Conservation (phyloP, 805 yeast genomes). For the Maudiozyma saulgeensis region DNA sequence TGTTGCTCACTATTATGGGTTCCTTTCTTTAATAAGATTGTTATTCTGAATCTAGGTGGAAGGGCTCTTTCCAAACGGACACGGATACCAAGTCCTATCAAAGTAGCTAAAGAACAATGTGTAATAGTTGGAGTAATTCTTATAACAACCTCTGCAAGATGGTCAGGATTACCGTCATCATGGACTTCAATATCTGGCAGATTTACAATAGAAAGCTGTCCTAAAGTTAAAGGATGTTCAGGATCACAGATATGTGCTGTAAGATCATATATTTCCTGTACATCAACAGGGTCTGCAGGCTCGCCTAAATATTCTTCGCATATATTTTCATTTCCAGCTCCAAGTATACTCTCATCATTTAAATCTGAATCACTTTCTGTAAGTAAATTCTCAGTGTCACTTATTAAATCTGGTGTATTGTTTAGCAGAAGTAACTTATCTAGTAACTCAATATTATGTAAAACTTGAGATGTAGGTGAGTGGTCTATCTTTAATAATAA, state of each 20-base stretch:
- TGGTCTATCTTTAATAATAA: conserved; percentile 21
- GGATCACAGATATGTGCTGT: conserved; percentile 89
- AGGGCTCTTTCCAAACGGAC: conserved; percentile 84
- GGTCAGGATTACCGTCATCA: conserved; percentile 42
- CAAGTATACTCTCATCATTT: conserved; percentile 14
- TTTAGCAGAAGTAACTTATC: conserved; percentile 20
- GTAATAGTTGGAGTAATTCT: conserved; percentile 95
- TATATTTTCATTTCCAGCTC: not conserved
- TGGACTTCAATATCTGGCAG: conserved; percentile 66
- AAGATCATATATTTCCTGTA: conserved; percentile 83
- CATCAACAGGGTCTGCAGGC: conserved; percentile 56
- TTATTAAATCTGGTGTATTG: conserved; percentile 18
- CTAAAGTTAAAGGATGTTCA: conserved; percentile 91
- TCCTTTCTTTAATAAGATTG: conserved; percentile 76
- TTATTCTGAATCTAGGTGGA: conserved; percentile 74
- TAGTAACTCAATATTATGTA: conserved; percentile 22
- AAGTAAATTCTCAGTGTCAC: conserved; percentile 12
- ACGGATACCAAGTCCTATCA: conserved; percentile 89
- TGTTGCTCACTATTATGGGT: conserved; percentile 93
- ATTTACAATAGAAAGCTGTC: conserved; percentile 89
- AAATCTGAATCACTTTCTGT: conserved; percentile 5
- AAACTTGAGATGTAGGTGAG: conserved; percentile 17
- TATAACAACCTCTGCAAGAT: conserved; percentile 67
- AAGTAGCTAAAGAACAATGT: conserved; percentile 91
- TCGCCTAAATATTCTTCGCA: conserved; percentile 16